These are phyloP conservation scores for Ceratocystis albifundus DNA, from an alignment of 2,329 filamentous ascomycete species.

Conservation along the genomic window DNA sequence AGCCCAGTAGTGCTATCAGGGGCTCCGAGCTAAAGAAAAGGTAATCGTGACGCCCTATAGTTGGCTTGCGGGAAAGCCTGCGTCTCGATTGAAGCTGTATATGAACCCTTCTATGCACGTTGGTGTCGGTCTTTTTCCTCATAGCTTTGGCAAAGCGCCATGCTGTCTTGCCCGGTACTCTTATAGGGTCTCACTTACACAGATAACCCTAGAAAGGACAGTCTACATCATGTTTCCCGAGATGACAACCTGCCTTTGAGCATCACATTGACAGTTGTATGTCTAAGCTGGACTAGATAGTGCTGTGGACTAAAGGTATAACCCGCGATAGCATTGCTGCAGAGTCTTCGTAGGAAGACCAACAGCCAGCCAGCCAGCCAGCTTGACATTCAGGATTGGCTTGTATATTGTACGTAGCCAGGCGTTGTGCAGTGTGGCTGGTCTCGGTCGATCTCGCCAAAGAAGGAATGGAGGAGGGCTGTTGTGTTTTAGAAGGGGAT, in stretches of 20 bases:
- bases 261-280: too few relatives aligned
- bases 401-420: not conserved
- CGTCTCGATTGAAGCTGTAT: not conserved
- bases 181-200: constrained; percentile 1
- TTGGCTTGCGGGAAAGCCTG: not conserved
- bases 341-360: too few relatives aligned
- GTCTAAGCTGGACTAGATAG: too few relatives aligned
- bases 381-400: too few relatives aligned
- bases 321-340: too few relatives aligned
- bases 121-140: not conserved
- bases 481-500: too few relatives aligned
- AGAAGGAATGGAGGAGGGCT: too few relatives aligned
- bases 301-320: too few relatives aligned
- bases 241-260: too few relatives aligned
- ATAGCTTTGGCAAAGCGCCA: not conserved
- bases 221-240: too few relatives aligned
- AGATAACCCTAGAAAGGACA: not conserved
- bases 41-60: not conserved
- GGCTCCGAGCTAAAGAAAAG: not conserved
- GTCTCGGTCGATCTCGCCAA: not conserved
- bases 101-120: not conserved
- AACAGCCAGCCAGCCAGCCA: too few relatives aligned
- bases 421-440: not conserved
- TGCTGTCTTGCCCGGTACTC: not conserved
- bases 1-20: not conserved